These are phyloP conservation scores for Solanum lycopersicoides DNA, from an alignment of 257 asterid species.

Conservation along the genomic window DNA sequence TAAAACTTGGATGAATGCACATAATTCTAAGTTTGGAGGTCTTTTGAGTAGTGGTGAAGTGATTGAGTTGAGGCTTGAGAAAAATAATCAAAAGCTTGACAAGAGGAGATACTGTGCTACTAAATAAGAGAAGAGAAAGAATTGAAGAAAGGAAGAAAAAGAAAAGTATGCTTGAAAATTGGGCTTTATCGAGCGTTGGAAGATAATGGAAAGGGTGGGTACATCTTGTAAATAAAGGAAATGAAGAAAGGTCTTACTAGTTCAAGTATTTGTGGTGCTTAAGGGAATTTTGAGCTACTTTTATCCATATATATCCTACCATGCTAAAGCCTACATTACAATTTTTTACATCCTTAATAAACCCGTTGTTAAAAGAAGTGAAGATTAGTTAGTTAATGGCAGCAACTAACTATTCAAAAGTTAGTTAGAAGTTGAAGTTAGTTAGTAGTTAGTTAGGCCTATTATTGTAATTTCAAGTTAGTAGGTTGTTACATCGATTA, in stretches of 20 bases:
- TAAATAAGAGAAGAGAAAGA: neutral
- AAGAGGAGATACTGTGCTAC: neutral
- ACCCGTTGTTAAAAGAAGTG: no score
- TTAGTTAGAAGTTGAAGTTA: no score
- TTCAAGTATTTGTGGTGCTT: neutral
- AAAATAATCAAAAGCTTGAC: neutral
- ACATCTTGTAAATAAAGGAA: neutral
- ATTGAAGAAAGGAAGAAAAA: neutral
- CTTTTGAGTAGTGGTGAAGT: neutral
- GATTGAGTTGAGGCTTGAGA: neutral
- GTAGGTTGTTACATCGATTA: no score
- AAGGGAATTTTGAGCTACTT: neutral
- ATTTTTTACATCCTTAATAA: neutral
- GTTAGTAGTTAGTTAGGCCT: no score
- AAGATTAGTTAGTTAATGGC: no score
- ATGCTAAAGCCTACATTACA: neutral
- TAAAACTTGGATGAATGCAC: neutral
- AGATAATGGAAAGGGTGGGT: neutral
- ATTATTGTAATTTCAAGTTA: no score
- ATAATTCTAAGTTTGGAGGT: neutral
- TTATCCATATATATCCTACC: neutral
- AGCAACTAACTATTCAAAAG: no score
- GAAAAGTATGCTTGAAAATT: neutral
- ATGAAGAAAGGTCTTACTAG: neutral
- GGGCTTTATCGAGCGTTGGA: neutral